These are phyloP conservation scores for Lachancea cidri DNA, from an alignment of 805 yeast genomes.

Conservation along the genomic window DNA sequence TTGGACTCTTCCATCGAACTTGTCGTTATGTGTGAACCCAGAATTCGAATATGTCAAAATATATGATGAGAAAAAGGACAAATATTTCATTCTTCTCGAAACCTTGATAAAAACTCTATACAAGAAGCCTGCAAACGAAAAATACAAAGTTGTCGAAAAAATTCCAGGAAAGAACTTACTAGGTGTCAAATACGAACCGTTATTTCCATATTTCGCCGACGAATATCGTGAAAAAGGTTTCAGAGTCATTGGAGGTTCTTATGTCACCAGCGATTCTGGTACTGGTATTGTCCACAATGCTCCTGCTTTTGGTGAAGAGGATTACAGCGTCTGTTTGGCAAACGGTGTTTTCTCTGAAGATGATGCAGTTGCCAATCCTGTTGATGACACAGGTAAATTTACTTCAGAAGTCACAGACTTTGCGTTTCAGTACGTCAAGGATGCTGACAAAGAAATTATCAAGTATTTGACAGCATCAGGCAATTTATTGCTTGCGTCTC, in stretches of 20 bases:
- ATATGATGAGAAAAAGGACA: conserved; percentile 79
- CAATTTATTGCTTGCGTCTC: conserved; percentile 66
- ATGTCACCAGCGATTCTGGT: conserved; percentile 93
- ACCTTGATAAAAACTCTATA: conserved; percentile 74
- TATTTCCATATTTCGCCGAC: conserved; percentile 76
- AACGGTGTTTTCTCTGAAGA: conserved; percentile 71
- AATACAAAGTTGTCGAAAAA: conserved; percentile 75
- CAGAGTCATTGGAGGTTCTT: conserved; percentile 74
- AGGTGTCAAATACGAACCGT: conserved; percentile 77
- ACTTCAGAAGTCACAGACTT: conserved; percentile 69
- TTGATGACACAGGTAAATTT: conserved; percentile 88
- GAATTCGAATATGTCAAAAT: conserved; percentile 88
- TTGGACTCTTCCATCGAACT: conserved; percentile 96
- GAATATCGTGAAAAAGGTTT: conserved; percentile 72
- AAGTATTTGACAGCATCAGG: conserved; percentile 77
- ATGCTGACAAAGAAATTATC: conserved; percentile 89
- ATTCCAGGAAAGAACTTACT: conserved; percentile 74
- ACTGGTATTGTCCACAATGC: conserved; percentile 98
- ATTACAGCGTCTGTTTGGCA: conserved; percentile 75
- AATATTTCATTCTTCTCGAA: conserved; percentile 80
- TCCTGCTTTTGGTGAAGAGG: conserved; percentile 99
- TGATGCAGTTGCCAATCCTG: conserved; percentile 82
- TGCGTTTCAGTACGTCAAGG: conserved; percentile 85
- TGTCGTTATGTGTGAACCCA: conserved; percentile 89
- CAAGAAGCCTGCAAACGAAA: conserved; percentile 91